Percentiles rank a stretch among this genome's conserved stretches.
phyloP scores from a whole-genome alignment of 805 yeast genomes.

The Kodamaea laetipori region DNA sequence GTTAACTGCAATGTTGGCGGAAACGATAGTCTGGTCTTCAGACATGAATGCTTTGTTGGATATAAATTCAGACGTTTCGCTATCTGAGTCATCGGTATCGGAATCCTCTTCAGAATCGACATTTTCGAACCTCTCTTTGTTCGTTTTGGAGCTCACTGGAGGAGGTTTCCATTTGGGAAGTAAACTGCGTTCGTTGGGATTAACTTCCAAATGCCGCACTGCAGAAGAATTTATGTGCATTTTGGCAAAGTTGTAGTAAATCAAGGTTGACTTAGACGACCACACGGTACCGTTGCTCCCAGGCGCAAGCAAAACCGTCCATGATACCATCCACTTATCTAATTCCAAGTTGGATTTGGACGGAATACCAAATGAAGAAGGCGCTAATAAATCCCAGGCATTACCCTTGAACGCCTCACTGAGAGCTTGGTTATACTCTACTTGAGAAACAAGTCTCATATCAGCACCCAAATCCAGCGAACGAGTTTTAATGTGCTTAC shows the following conservation, averaged over 20 bases:
- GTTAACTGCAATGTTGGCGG: slow-evolving; percentile 54
- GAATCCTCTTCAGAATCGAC: slow-evolving; percentile 13
- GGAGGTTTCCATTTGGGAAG: slow-evolving; percentile 36
- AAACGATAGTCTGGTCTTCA: slow-evolving; percentile 37
- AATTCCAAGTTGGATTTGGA: slow-evolving; percentile 65
- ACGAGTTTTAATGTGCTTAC: not conserved
- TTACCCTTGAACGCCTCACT: slow-evolving; percentile 56
- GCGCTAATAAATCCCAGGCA: slow-evolving; percentile 63
- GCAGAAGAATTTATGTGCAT: slow-evolving; percentile 66
- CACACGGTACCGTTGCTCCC: slow-evolving; percentile 56
- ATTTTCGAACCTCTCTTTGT: slow-evolving; percentile 7
- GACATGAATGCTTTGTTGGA: slow-evolving; percentile 34
- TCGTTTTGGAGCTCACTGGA: slow-evolving; percentile 8
- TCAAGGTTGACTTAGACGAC: slow-evolving; percentile 69
- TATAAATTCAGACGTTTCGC: slow-evolving; percentile 30
- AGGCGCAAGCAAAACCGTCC: slow-evolving; percentile 71
- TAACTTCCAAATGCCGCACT: slow-evolving; percentile 43
- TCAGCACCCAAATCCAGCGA: slow-evolving; percentile 34
- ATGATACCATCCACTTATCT: slow-evolving; percentile 79
- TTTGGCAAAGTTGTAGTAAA: slow-evolving; percentile 73
- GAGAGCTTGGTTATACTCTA: slow-evolving; percentile 66
- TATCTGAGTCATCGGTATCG: slow-evolving; percentile 19
- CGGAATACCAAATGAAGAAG: slow-evolving; percentile 66
- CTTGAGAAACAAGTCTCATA: slow-evolving; percentile 64
- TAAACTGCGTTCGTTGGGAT: slow-evolving; percentile 28